Percentiles rank a stretch among this genome's conserved stretches.
Evolutionary conservation across 129 eudicot genomes (phyloP).

Genomic region (Escallonia herrerae): DNA sequence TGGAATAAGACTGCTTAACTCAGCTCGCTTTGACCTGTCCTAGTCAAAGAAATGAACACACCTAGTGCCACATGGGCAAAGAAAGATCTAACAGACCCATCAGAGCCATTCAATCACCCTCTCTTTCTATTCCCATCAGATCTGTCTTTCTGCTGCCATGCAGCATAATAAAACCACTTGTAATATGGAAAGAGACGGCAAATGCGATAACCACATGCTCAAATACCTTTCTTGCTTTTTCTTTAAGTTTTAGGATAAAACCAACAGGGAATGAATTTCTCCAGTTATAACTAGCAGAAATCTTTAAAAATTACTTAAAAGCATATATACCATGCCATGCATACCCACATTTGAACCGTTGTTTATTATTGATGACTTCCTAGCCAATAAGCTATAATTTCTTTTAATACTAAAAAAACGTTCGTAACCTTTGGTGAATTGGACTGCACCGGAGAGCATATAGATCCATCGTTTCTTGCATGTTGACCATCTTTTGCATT

Average conservation of each 20-base stretch:
- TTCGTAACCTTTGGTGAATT: slow-evolving; percentile 74
- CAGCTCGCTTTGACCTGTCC: too few relatives aligned
- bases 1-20: too few relatives aligned
- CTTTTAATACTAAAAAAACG: slow-evolving; percentile 1
- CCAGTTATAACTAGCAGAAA: not conserved
- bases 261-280: not conserved
- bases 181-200: too few relatives aligned
- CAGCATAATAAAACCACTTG: too few relatives aligned
- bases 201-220: too few relatives aligned
- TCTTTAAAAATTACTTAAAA: not conserved
- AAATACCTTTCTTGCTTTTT: not conserved
- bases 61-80: too few relatives aligned
- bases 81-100: not conserved
- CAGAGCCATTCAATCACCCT: not conserved
- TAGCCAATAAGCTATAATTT: not conserved
- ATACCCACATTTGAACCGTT: not conserved
- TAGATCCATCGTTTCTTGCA: slow-evolving; percentile 77
- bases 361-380: not conserved
- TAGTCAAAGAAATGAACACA: too few relatives aligned
- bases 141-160: too few relatives aligned
- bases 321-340: not conserved
- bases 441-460: slow-evolving; percentile 83
- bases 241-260: not conserved
- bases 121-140: too few relatives aligned
- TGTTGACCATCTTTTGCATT: slow-evolving; percentile 83